Conservation (phyloP, 2,329 filamentous ascomycete species). For the Herpomyces periplanetae region DNA sequence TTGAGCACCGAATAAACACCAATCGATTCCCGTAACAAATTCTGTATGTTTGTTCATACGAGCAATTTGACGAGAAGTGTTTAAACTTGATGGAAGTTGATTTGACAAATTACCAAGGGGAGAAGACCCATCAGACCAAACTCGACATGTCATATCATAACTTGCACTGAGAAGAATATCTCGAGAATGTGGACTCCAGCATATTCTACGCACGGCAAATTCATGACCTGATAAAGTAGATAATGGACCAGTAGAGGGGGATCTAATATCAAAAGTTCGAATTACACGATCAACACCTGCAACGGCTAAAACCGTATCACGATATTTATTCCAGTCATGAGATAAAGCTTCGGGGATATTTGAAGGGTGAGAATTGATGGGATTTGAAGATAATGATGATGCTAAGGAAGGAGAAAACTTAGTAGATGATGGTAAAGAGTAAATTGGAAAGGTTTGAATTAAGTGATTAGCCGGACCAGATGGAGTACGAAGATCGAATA, state of each 20-base stretch:
- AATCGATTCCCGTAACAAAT: slow-evolving; percentile 81
- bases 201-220: slow-evolving; percentile 47
- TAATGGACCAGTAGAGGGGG: slow-evolving; percentile 27
- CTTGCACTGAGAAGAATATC: slow-evolving; percentile 57
- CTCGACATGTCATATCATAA: slow-evolving; percentile 86
- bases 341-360: slow-evolving; percentile 77
- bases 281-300: slow-evolving; percentile 60
- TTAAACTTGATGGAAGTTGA: slow-evolving; percentile 11
- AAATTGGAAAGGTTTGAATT: slow-evolving; percentile 40
- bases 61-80: slow-evolving; percentile 34
- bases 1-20: slow-evolving; percentile 79
- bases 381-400: slow-evolving; percentile 6
- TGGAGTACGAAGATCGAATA: slow-evolving; percentile 70
- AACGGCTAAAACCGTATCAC: slow-evolving; percentile 40
- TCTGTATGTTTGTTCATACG: slow-evolving; percentile 77
- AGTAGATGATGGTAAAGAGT: slow-evolving; percentile 23
- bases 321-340: slow-evolving; percentile 98
- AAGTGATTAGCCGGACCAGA: slow-evolving; percentile 58
- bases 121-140: slow-evolving; percentile 48
- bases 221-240: slow-evolving; percentile 45
- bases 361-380: slow-evolving; percentile 16
- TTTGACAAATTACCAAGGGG: slow-evolving; percentile 9
- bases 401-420: slow-evolving; percentile 11
- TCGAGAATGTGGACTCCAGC: slow-evolving; percentile 75
- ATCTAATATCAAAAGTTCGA: slow-evolving; percentile 60